Conservation (phyloP, 768 basidiomycete species). For the Pleurotus djamor region DNA sequence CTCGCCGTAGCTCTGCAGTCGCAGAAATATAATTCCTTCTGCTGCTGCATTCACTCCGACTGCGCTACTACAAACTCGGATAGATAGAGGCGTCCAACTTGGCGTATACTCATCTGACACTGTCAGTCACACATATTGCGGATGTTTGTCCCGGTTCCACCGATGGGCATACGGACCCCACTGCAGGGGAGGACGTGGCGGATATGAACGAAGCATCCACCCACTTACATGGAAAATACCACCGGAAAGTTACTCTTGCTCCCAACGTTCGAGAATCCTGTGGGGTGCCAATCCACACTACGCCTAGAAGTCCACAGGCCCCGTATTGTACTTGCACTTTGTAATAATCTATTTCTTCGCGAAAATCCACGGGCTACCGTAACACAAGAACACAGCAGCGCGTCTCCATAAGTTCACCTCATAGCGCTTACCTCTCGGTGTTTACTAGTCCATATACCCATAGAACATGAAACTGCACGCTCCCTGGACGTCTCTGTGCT, state of each 20-base stretch:
- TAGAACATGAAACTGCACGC: background rate
- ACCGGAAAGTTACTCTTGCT: constrained; percentile 1
- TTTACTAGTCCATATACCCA: background rate
- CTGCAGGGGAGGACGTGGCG: constrained; percentile 7
- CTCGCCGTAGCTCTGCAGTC: too few species aligned
- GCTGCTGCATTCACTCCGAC: background rate
- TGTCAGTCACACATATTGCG: constrained; percentile 6
- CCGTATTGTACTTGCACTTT: too few species aligned
- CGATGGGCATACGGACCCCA: constrained; percentile 8
- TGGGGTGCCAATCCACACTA: background rate
- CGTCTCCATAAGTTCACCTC: too few species aligned
- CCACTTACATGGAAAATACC: constrained; percentile 2
- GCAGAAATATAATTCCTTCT: background rate
- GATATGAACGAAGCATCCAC: constrained; percentile 5
- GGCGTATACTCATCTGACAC: constrained; percentile 5
- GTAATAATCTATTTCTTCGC: too few species aligned
- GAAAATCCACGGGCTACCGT: too few species aligned
- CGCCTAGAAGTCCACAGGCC: background rate
- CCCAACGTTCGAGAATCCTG: constrained; percentile 4
- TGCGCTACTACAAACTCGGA: constrained; percentile 3
- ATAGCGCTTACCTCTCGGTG: background rate
- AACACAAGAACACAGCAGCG: too few species aligned
- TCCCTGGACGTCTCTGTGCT: background rate
- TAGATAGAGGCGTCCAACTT: constrained; percentile 3
- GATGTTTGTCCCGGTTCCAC: constrained; percentile 8